Evolutionary conservation across 2,329 filamentous ascomycete species (phyloP), one percentile per base, ranked within the genome.

Genomic region (Diaporthe destruens): DNA sequence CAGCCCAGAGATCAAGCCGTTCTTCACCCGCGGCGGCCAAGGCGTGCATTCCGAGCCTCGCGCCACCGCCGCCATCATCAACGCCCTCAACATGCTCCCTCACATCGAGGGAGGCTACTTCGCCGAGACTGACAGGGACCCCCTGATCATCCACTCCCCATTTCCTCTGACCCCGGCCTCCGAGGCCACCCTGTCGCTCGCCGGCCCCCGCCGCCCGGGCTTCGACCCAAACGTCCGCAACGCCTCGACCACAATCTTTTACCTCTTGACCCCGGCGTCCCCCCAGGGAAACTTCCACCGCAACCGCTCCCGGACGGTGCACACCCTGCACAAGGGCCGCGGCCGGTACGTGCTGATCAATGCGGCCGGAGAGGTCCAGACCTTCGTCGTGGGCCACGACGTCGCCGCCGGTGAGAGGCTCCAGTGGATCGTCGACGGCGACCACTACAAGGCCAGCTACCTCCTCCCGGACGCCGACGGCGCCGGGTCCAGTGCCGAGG

Each of bases 391-490:
- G 1, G 91, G 91, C 0, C 84, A 83, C 16, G 82, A 91, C 77
- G 81, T 92, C 6, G 83, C 82, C 5, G 80, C 78, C 0, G 91
- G 90, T 0, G 91, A 93, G 83, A 87, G 79, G 78, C 75, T 91
- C 77, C 90, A 92, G 79, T 93, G 91, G 91, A 84, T 92, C 73
- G 91, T 94, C 9, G 89, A 92, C 69, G 91, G 91, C 0, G 90
- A 89, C 6, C 89, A 90, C 79, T 93, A 87, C 78, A 93, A 93
- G 81, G 88, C 87, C 14, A 91, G 86, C 76, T 92, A 87, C 79
- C 77, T 93, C 71, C 79, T 92, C 42, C 84, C 85, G 1, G 76
- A 80, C 55, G 71, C 65, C 9, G 85, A 87, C 67, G 79, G 77
- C 29, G 80, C 76, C 3, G 76, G 78, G 6, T 77, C 76, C 34